Base-by-base conservation (phyloP, 2,329 filamentous ascomycete species). In the Pseudogymnoascus sp. region DNA sequence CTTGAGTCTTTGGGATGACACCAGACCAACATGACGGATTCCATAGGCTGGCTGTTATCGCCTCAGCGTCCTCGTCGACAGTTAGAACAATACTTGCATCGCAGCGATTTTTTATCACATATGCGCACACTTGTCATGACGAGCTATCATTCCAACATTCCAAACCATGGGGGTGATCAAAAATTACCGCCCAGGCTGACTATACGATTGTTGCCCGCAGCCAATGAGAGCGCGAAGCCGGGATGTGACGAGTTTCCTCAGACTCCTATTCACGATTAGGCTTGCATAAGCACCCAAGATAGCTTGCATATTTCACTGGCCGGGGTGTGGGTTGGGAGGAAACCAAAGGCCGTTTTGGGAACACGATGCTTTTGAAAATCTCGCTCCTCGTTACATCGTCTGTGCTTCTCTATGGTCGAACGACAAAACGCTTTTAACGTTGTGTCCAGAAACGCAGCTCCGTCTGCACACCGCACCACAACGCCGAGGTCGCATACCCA, bases 201-300 rank as follows among this genome's bases (percentile, higher is more conserved):
- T n/a, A 9, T 18, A 54, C n/a, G 47, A 54, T 32, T 22, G 28
- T 54, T 32, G 3, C n/a, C 5, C 7, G n/a, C 47, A 54, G 16
- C 47, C 47, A 54, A 54, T 54, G n/a, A 54, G 47, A 12, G 4
- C n/a, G 28, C 25, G n/a, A 6, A 54, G 14, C 25, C 47, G n/a
- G 47, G 47, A 32, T 54, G 28, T 32, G 28, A 32, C 2, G 25
- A 54, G 47, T 54, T 54, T 54, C 4, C 8, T 54, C 9, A 0
- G 1, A 18, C 25, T 32, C 47, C 47, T 54, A 54, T 54, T 14
- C 47, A 54, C 28, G 47, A 32, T 54, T 54, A 32, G n/a, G 25
- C 25, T 16, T 54, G 47, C 28, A 54, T 54, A 54, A 54, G 47
- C 47, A 54, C 28, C 47, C 47, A 54, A 32, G 28, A 18, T 54